These are phyloP conservation scores for grape (Vitis vinifera) DNA, from an alignment of 164 flowering plant species.

Conservation along the genomic window ASM3070453v1 NC_081808.1:24848001-24848500, in stretches of 20 bases:
- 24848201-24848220: not conserved
- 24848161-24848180: not conserved
- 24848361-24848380: no score
- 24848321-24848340: no score
- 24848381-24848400: no score
- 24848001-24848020: conserved; percentile 63
- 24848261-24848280: not conserved
- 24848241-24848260: no score
- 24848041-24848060: not conserved
- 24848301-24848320: no score
- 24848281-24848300: not conserved
- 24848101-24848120: not conserved
- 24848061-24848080: not conserved
- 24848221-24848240: no score
- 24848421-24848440: no score
- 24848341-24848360: no score
- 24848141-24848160: not conserved
- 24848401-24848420: no score
- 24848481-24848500: no score
- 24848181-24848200: not conserved
- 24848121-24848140: not conserved
- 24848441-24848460: no score
- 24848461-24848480: no score
- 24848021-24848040: conserved; percentile 15
- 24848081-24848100: not conserved